These are phyloP conservation scores for Erythrobasidium hasegawianum DNA, from an alignment of 1,284 basidiomycete species.

Conservation along the genomic window DNA sequence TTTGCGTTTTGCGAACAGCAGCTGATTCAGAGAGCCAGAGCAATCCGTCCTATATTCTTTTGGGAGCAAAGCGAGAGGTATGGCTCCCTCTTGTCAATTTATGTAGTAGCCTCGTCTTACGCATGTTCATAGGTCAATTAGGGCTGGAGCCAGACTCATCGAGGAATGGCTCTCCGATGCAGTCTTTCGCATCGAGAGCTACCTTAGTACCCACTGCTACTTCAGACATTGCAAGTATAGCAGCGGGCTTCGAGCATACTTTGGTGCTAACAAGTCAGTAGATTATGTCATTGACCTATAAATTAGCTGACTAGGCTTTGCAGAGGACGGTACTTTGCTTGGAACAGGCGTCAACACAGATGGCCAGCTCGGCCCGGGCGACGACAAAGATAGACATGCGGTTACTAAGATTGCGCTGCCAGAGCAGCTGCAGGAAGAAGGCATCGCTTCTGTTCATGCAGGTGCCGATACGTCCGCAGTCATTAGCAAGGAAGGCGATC, in stretches of 20 bases:
- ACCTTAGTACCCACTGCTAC: conserved; percentile 20
- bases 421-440: conserved; percentile 20
- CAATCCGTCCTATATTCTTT: conserved; percentile 24
- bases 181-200: conserved; percentile 36
- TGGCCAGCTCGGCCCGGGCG: conserved; percentile 39
- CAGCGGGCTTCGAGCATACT: conserved; percentile 41
- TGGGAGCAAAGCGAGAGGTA: conserved; percentile 23
- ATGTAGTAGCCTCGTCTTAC: not conserved
- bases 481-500: conserved; percentile 36
- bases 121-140: conserved; percentile 13
- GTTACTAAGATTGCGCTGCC: conserved; percentile 35
- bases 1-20: not conserved
- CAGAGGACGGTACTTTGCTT: conserved; percentile 39
- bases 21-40: conserved; percentile 1
- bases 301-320: not conserved
- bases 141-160: conserved; percentile 17
- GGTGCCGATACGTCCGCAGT: conserved; percentile 42
- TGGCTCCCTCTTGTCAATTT: not conserved
- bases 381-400: conserved; percentile 33
- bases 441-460: conserved; percentile 33
- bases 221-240: conserved; percentile 35
- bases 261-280: conserved; percentile 39
- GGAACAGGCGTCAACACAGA: conserved; percentile 45
- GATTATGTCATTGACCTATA: not conserved
- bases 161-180: conserved; percentile 34